Conservation (phyloP, 148 eudicot species). For the Limonium bicolor region DNA sequence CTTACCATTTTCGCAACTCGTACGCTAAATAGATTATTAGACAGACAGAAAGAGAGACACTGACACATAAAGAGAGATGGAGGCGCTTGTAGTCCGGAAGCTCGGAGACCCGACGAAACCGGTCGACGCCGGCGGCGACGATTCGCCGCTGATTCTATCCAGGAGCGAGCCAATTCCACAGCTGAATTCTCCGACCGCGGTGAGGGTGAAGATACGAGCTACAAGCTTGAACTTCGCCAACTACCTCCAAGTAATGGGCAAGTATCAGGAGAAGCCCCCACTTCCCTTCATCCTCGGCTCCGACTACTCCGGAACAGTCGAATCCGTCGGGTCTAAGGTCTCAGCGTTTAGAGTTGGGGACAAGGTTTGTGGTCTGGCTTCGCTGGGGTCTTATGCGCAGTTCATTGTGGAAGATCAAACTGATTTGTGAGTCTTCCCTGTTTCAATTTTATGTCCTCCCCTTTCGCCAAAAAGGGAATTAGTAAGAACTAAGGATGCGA, state of each 20-base stretch:
- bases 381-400: conserved; percentile 59
- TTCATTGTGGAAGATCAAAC: conserved; percentile 63
- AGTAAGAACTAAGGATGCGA: too few species aligned
- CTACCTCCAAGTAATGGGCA: conserved; percentile 73
- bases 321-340: conserved; percentile 31
- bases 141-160: conserved; percentile 31
- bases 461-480: too few species aligned
- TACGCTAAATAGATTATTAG: neutral
- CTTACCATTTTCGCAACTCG: too few species aligned
- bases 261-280: conserved; percentile 73
- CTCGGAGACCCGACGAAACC: conserved; percentile 71
- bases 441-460: too few species aligned
- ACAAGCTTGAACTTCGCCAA: conserved; percentile 83
- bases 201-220: conserved; percentile 49
- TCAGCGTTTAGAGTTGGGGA: conserved; percentile 61
- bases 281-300: conserved; percentile 79
- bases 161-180: conserved; percentile 39
- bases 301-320: conserved; percentile 75
- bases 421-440: conserved; percentile 54
- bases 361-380: conserved; percentile 42
- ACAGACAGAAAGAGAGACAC: neutral
- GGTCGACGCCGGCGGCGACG: conserved; percentile 16
- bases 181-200: conserved; percentile 33
- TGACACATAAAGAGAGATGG: conserved; percentile 29
- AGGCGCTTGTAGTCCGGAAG: conserved; percentile 54